Evolutionary conservation across 2,329 filamentous ascomycete species (phyloP).

Genomic region (Colletotrichum trifolii): DNA sequence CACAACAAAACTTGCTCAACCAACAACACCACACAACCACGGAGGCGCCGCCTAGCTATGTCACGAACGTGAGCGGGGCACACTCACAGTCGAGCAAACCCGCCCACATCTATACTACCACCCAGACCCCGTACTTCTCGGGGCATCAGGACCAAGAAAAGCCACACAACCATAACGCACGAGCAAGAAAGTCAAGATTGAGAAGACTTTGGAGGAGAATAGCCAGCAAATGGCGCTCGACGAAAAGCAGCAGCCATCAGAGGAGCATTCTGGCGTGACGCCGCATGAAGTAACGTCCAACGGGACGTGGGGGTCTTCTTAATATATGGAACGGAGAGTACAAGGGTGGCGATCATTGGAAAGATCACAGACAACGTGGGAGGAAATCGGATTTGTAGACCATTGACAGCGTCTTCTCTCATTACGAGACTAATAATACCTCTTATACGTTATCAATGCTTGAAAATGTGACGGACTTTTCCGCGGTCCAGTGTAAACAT

Average conservation of each 20-base stretch:
- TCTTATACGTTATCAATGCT: not conserved
- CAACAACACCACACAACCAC: not conserved
- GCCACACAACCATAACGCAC: not conserved
- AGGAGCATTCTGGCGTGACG: not conserved
- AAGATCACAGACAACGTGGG: constrained; percentile 23
- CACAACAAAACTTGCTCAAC: accelerated
- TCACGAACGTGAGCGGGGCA: not conserved
- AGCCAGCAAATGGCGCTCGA: not conserved
- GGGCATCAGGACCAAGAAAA: not conserved
- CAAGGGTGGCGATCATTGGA: constrained; percentile 25
- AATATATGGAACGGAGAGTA: constrained; percentile 7
- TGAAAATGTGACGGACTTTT: not conserved
- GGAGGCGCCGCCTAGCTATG: constrained; percentile 6
- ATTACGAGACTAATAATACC: constrained; percentile 27
- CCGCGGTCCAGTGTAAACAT: too few species aligned
- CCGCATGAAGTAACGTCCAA: not conserved
- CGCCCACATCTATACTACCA: not conserved
- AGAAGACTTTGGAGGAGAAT: constrained; percentile 1
- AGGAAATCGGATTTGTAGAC: constrained; percentile 33
- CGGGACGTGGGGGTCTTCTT: not conserved
- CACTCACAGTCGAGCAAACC: not conserved
- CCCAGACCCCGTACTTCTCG: not conserved
- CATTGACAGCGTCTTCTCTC: constrained; percentile 19
- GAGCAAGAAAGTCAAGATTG: not conserved
- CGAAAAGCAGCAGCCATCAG: not conserved